phyloP scores from a whole-genome alignment of 2,329 filamentous ascomycete genomes.

The Beauveria scarabaeidicola region DNA sequence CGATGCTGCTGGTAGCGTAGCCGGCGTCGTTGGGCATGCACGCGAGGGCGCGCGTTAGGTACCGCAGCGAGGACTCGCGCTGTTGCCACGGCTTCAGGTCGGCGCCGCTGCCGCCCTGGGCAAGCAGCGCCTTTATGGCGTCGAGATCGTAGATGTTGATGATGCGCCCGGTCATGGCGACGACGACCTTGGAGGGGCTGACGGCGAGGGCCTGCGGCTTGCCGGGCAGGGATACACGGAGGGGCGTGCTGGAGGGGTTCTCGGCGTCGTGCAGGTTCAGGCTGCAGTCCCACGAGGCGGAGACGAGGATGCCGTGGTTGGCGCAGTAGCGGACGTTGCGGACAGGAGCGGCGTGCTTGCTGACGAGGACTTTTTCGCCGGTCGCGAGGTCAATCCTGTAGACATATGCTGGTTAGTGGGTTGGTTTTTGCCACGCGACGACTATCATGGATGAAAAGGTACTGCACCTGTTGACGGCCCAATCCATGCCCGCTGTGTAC shows the following conservation, averaged over 20 bases:
- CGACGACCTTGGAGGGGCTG: conserved; percentile 72
- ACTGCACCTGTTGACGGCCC: conserved; percentile 65
- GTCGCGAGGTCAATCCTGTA: conserved; percentile 58
- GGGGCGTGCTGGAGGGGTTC: conserved; percentile 43
- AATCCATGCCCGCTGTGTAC: conserved; percentile 80
- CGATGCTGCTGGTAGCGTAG: conserved; percentile 86
- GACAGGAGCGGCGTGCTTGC: conserved; percentile 70
- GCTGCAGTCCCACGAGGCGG: conserved; percentile 87
- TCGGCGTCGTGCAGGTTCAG: conserved; percentile 71
- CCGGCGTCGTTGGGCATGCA: conserved; percentile 97
- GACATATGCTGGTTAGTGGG: neutral
- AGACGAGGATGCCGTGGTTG: conserved; percentile 70
- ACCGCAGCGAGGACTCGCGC: conserved; percentile 88
- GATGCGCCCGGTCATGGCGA: conserved; percentile 91
- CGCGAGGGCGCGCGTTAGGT: conserved; percentile 84
- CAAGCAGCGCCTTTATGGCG: conserved; percentile 49
- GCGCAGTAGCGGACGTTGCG: conserved; percentile 76
- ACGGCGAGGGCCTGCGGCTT: conserved; percentile 86
- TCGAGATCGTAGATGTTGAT: conserved; percentile 90
- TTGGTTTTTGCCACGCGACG: neutral
- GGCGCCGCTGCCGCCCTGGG: conserved; percentile 31
- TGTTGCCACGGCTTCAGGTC: conserved; percentile 78
- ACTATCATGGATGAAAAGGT: neutral
- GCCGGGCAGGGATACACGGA: conserved; percentile 63
- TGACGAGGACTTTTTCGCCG: conserved; percentile 64